These are phyloP conservation scores for Sophora flavescens DNA, from an alignment of 306 rosid genomes.

Conservation along the genomic window DNA sequence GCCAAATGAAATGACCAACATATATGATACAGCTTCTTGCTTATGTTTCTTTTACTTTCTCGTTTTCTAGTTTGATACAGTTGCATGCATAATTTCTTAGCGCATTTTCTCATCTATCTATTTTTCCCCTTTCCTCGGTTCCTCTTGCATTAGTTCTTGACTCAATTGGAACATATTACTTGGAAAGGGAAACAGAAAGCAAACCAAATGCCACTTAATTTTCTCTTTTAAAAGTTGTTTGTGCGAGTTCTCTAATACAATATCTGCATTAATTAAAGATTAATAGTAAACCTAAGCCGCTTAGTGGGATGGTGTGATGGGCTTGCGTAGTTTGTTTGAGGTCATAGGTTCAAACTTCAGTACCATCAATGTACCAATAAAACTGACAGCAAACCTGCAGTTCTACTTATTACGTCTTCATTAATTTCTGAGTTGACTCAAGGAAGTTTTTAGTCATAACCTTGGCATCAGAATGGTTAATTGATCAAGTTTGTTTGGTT, in stretches of 20 bases:
- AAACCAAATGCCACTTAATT: background rate
- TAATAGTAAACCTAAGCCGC: background rate
- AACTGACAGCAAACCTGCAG: background rate
- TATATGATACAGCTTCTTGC: slow-evolving; percentile 20
- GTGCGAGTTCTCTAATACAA: no score
- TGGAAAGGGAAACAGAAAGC: no score
- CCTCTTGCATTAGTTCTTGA: slow-evolving; percentile 4
- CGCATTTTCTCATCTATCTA: slow-evolving; percentile 25
- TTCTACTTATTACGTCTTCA: slow-evolving; percentile 11
- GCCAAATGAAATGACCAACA: slow-evolving; percentile 9
- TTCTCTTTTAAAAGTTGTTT: slow-evolving; percentile 12
- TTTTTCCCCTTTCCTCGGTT: background rate
- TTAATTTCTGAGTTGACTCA: background rate
- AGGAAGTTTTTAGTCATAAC: background rate
- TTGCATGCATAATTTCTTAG: slow-evolving; percentile 24
- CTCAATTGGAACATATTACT: background rate
- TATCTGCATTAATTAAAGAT: background rate
- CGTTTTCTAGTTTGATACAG: background rate
- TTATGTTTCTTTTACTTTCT: slow-evolving; percentile 32
- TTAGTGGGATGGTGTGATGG: background rate
- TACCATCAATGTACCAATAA: background rate
- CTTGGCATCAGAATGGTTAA: slow-evolving; percentile 24
- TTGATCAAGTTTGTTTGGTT: slow-evolving; percentile 19
- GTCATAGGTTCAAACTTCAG: background rate
- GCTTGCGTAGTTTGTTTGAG: background rate